These are phyloP conservation scores for Rhodosporidiobolus sp. DNA, from an alignment of 768 basidiomycete species.

Conservation along the genomic window DNA sequence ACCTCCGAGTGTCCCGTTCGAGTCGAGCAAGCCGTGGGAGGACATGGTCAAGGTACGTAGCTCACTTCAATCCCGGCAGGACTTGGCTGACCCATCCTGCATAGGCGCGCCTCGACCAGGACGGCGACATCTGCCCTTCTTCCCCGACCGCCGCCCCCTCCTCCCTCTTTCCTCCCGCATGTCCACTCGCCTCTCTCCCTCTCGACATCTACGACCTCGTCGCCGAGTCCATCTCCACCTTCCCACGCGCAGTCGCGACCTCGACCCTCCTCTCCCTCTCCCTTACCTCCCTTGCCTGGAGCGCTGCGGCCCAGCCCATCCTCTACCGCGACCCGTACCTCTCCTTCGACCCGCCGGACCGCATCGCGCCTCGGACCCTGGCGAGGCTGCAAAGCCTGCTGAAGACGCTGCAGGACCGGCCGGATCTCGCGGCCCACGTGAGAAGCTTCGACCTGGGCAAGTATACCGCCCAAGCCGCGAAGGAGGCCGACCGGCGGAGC, in stretches of 20 bases:
- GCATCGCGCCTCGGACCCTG: constrained; percentile 3
- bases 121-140: too few species aligned
- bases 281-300: constrained; percentile 16
- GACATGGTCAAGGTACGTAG: too few species aligned
- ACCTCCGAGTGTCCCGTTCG: too few species aligned
- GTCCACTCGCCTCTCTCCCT: neutral
- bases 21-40: too few species aligned
- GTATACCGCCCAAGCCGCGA: constrained; percentile 7
- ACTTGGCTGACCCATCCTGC: too few species aligned
- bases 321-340: constrained; percentile 11
- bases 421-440: constrained; percentile 6
- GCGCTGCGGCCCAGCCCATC: constrained; percentile 6
- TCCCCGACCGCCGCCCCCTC: neutral
- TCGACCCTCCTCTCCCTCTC: constrained; percentile 39
- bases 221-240: neutral
- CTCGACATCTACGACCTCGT: constrained; percentile 1
- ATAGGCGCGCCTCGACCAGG: too few species aligned
- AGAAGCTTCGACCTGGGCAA: neutral
- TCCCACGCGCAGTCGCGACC: neutral
- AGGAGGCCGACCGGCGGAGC: neutral
- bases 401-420: neutral
- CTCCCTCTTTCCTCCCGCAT: neutral
- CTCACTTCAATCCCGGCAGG: too few species aligned
- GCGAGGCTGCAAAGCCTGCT: neutral
- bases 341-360: constrained; percentile 23